Evolutionary conservation across 331 rosid genomes (phyloP), one percentile per base, ranked within the genome.

Genomic region (Quercus tomentella): DNA sequence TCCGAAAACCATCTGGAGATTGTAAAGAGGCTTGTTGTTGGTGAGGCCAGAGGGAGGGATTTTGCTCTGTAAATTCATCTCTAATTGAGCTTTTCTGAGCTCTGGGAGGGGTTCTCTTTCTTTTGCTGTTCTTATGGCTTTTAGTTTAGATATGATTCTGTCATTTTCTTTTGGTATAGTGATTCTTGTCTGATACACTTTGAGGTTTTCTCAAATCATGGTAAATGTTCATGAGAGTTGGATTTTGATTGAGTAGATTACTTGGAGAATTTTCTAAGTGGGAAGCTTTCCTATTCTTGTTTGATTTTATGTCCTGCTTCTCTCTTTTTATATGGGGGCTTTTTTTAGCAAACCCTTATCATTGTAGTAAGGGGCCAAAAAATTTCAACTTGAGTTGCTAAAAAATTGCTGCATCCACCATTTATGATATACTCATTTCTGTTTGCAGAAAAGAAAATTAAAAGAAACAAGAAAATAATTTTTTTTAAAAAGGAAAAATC

Each of bases 71-170:
- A 56, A 33, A 66, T 69, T 56, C 77, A 33, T 56, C 66, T 76
- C 60, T 81, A 52, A 11, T 22, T 25, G 80, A 81, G 81, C 78
- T 81, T 30, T 58, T 74, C 83, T 81, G 61, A 70, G 85, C 82
- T 57, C 75, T 22, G 51, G 37, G 83, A 78, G 74, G 55, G 58
- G 72, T 57, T 31, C 4, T 58, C 58, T 1, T 51, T 66, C 12
- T 15, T 60, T 51, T 65, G 4, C 69, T 30, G 60, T 67, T 11
- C 62, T 45, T 5, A 23, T 37, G 80, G 82, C 67, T 61, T n/a
- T 66, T 65, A 65, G 63, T 45, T 75, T 55, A 33, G 74, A 51
- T 60, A 26, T 30, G 61, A 68, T 30, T 76, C 22, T 72, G 28
- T 31, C 22, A 35, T 73, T 25, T 14, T 21, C 20, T 56, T 11